phyloP scores from a whole-genome alignment of 1,284 basidiomycete genomes.

The Stereum hirsutum region DNA sequence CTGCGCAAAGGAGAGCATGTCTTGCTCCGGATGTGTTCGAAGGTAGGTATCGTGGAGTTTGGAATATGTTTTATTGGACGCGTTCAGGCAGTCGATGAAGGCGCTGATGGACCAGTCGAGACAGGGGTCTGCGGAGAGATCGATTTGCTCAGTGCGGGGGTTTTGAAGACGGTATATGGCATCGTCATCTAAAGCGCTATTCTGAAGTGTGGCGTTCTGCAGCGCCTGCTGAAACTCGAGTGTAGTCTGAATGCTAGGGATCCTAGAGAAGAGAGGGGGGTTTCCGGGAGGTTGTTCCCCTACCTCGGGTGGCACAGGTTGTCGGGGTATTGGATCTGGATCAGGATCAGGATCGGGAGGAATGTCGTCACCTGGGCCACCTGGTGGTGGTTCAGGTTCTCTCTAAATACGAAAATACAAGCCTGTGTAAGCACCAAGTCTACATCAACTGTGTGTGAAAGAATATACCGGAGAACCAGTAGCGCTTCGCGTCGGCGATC shows the following conservation, averaged over 20 bases:
- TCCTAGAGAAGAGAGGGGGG: neutral
- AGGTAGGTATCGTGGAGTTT: slow-evolving; percentile 9
- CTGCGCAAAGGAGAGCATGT: slow-evolving; percentile 13
- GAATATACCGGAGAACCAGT: too few species aligned
- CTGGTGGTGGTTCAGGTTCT: too few species aligned
- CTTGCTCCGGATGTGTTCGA: slow-evolving; percentile 8
- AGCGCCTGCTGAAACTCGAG: neutral
- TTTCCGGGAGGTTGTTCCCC: neutral
- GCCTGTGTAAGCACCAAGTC: too few species aligned
- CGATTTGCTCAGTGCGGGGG: neutral
- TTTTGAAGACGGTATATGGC: neutral
- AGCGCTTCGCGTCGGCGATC: too few species aligned
- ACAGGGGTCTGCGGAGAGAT: neutral
- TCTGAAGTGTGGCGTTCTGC: neutral
- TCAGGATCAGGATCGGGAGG: neutral
- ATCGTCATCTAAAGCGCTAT: neutral
- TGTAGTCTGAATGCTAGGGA: neutral
- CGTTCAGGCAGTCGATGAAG: slow-evolving; percentile 13
- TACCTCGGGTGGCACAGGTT: neutral
- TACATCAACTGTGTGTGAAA: too few species aligned
- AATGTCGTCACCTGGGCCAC: too few species aligned
- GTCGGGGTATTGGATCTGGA: neutral
- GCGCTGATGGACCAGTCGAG: slow-evolving; percentile 9
- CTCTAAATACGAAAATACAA: too few species aligned
- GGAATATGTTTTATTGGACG: slow-evolving; percentile 19